A percentile compares a stretch with the other conserved stretches of the same genome.
These are phyloP conservation scores for Prosopis cineraria DNA, from an alignment of 306 rosid species.

Conservation along the genomic window DNA sequence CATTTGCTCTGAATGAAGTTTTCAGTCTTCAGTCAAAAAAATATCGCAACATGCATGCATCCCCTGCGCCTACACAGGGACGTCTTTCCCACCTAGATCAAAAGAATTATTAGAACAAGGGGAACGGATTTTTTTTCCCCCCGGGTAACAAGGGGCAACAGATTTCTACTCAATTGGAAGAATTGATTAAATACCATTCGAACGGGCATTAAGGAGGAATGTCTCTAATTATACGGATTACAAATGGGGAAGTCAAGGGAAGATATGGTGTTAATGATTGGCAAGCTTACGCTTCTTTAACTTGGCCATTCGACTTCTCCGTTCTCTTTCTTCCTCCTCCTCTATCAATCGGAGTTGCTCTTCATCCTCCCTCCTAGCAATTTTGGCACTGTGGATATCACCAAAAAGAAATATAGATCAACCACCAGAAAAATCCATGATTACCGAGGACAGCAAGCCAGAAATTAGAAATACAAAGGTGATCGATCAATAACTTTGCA, in stretches of 20 bases:
- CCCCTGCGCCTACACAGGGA: neutral
- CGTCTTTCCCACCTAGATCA: conserved; percentile 3
- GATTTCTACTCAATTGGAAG: conserved; percentile 27
- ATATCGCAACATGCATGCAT: neutral
- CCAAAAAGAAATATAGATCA: neutral
- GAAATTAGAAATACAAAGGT: neutral
- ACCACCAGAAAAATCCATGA: neutral
- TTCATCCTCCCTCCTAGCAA: conserved; percentile 69
- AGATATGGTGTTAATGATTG: neutral
- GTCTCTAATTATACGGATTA: conserved; percentile 30
- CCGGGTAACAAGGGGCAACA: neutral
- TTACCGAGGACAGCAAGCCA: neutral
- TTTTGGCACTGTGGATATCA: conserved; percentile 43
- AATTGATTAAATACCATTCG: conserved; percentile 31
- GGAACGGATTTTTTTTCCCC: too few relatives aligned
- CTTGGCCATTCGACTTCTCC: conserved; percentile 39
- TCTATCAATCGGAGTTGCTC: conserved; percentile 56
- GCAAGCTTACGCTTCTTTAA: conserved; percentile 55
- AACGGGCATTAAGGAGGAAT: conserved; percentile 10
- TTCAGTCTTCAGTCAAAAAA: too few relatives aligned
- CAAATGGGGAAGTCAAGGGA: neutral
- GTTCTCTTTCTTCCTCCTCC: conserved; percentile 56
- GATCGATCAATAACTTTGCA: neutral
- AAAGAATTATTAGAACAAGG: conserved; percentile 15
- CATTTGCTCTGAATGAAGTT: too few relatives aligned